Conservation (phyloP, 108 stramenopile species). For the Pseudonitzschia multistriata region DNA sequence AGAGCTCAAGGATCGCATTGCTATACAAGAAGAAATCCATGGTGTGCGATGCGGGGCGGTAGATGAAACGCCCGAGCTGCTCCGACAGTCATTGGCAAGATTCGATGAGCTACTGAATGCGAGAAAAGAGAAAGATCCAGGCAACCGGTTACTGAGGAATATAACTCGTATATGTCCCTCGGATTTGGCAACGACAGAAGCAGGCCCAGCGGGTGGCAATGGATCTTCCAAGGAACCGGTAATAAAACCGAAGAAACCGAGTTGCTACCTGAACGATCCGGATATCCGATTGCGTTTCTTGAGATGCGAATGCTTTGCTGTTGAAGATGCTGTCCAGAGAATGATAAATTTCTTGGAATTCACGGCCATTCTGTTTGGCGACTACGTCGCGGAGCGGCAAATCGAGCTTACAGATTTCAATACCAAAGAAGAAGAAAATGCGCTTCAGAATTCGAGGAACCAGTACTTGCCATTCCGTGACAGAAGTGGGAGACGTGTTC, state of each 20-base stretch:
- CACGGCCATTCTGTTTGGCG: slow-evolving; percentile 20
- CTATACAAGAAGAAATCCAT: slow-evolving; percentile 17
- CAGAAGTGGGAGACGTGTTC: slow-evolving; percentile 8
- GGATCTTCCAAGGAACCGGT: too few species aligned
- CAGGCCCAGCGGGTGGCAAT: neutral
- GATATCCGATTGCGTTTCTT: slow-evolving; percentile 15
- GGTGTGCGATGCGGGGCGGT: slow-evolving; percentile 1
- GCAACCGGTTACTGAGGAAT: neutral
- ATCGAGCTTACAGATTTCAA: slow-evolving; percentile 12
- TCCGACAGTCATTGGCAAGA: neutral
- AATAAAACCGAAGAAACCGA: neutral
- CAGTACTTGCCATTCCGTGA: slow-evolving; percentile 20
- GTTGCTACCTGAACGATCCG: slow-evolving; percentile 5
- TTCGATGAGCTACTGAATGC: neutral
- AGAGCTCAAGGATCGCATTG: neutral
- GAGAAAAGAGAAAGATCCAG: neutral
- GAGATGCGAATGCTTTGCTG: neutral
- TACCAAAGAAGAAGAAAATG: slow-evolving; percentile 12
- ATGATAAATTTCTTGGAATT: slow-evolving; percentile 19
- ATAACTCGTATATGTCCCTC: neutral
- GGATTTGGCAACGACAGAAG: neutral
- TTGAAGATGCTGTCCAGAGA: slow-evolving; percentile 3
- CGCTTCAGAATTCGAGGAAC: neutral
- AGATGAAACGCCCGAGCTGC: slow-evolving; percentile 8
- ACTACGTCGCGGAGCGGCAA: neutral